Percentiles rank a stretch among this genome's conserved stretches.
Evolutionary conservation across 2,329 filamentous ascomycete genomes (phyloP).

Genomic region (Trichophyton rubrum): DNA sequence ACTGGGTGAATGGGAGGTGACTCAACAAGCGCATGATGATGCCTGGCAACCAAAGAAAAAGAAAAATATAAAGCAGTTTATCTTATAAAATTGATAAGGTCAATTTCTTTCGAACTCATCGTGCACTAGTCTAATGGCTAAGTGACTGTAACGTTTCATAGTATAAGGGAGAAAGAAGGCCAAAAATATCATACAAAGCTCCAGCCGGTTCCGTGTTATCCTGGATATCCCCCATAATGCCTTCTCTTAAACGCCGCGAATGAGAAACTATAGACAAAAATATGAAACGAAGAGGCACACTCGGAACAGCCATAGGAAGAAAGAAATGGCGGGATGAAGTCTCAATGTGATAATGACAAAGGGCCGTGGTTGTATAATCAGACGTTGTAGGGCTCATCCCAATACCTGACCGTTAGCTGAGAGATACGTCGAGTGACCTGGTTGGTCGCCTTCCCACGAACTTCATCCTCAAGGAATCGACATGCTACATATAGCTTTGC

Average conservation of each 20-base stretch:
- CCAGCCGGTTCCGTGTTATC: background rate
- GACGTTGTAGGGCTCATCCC: constrained; percentile 17
- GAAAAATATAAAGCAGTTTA: background rate
- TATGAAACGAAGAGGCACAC: background rate
- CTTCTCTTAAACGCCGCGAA: background rate
- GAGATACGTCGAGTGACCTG: constrained; percentile 60
- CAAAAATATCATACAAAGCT: constrained; percentile 2
- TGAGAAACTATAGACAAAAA: background rate
- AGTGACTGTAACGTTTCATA: background rate
- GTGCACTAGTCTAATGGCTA: background rate
- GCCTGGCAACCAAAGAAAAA: background rate
- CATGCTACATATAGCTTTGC: constrained; percentile 57
- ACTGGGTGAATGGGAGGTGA: background rate
- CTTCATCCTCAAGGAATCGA: constrained; percentile 56
- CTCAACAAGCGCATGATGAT: background rate
- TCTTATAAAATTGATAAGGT: background rate
- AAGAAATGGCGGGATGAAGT: background rate
- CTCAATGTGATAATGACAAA: constrained; percentile 7
- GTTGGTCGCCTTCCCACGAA: constrained; percentile 56
- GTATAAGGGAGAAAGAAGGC: background rate
- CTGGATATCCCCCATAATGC: background rate
- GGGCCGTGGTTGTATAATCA: constrained; percentile 11
- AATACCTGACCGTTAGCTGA: constrained; percentile 52
- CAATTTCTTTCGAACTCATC: background rate
- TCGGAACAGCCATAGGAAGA: background rate